Base-by-base conservation (phyloP, 148 eudicot genomes). In the Oxyria digyna region DNA sequence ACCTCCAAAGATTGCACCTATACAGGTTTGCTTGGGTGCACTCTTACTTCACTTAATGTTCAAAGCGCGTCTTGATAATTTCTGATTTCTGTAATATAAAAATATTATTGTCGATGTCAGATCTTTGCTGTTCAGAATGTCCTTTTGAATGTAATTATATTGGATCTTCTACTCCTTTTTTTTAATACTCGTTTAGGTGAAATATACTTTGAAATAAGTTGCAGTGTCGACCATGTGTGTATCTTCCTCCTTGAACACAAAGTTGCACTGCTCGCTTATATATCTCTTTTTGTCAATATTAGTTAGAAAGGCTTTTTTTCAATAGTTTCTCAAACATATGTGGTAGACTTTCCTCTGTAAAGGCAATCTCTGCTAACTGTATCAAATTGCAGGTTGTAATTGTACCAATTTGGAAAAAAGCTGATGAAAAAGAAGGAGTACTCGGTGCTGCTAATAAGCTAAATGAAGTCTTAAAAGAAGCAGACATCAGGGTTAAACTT, bases 361-460 rank as follows among this genome's bases (percentile, higher is more conserved):
- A 15, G 13, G 20, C 37, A 59, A 6, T n/a, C 9, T 12, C 29
- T 59, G 37, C 21, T 29, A 59, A 59, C 9, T 14, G 18, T 31
- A 59, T 59, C 65, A 14, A 3, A 52, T 9, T 70, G 12, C 84
- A 95, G 99, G 93, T 91, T 62, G 82, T 95, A 18, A 85, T 95
- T 77, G 91, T 91, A 40, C 99, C 99, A 26, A 95, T 95, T 67
- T 95, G 93, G 96, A 95, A 88, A 79, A 95, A 95, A 78, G 83
- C 83, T 68, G 91, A 85, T 69, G 99, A 95, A 72, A 87, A 73
- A 75, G 69, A 77, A 18, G 91, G 79, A 57, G 96, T 95, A 76
- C 85, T 95, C 24, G 67, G 71, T 79, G 93, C 94, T 74, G 90
- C 96, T 41, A 73, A 71, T 67, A 77, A 89, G 48, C 81, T 83